phyloP scores from a whole-genome alignment of 257 asterid genomes.

The Capsicum chinense region DNA sequence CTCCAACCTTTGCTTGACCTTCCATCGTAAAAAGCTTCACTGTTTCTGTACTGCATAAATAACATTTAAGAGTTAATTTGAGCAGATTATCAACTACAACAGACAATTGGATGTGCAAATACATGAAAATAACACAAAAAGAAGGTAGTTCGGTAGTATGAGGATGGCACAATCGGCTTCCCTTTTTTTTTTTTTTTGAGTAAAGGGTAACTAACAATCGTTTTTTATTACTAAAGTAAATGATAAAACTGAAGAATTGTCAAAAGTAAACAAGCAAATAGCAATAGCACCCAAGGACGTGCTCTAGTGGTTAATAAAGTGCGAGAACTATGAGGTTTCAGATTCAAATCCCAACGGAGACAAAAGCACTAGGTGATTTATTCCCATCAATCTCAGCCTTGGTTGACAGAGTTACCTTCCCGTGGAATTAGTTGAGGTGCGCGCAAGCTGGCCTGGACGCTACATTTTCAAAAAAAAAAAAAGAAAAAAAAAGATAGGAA shows the following conservation, averaged over 20 bases:
- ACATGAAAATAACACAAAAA: neutral
- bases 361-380: neutral
- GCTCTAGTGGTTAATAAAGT: neutral
- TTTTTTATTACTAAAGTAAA: neutral
- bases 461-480: neutral
- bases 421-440: neutral
- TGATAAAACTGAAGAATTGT: neutral
- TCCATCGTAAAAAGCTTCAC: constrained; percentile 69
- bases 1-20: constrained; percentile 95
- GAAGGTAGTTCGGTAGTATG: neutral
- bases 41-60: constrained; percentile 88
- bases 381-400: neutral
- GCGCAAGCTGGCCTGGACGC: neutral
- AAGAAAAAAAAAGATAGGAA: neutral
- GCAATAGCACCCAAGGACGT: neutral
- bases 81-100: constrained; percentile 27
- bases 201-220: too few species aligned
- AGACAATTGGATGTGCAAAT: neutral
- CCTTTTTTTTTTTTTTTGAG: too few species aligned
- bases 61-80: constrained; percentile 42
- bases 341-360: neutral
- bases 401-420: neutral
- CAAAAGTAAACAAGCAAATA: neutral
- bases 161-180: neutral
- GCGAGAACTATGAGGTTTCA: neutral